A percentile compares a stretch with the other conserved stretches of the same genome.
Conservation (phyloP, 2,329 filamentous ascomycete species). For the Ophiostoma angusticollis region DNA sequence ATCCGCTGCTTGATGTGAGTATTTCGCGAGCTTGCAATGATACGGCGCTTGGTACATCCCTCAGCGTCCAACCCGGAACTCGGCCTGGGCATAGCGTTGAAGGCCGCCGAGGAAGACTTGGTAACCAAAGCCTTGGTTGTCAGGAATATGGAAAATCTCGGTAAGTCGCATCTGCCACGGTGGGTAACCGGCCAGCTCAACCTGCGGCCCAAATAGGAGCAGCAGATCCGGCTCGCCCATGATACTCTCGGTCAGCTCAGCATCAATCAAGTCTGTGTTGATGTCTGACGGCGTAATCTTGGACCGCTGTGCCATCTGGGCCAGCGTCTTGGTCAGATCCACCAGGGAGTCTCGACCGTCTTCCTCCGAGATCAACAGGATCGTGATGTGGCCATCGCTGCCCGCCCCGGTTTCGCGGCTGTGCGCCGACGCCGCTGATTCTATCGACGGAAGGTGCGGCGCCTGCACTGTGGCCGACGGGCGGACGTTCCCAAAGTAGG, state of each 20-base stretch:
- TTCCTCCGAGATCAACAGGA: conserved; percentile 74
- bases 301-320: conserved; percentile 85
- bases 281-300: conserved; percentile 77
- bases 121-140: conserved; percentile 78
- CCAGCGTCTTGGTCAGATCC: conserved; percentile 84
- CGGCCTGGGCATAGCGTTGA: conserved; percentile 71
- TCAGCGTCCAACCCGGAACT: conserved; percentile 71
- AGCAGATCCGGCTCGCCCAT: conserved; percentile 85
- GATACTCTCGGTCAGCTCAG: conserved; percentile 66
- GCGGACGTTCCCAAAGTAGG: conserved; percentile 72
- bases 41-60: too few relatives aligned
- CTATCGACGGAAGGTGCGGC: conserved; percentile 52
- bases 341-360: conserved; percentile 91
- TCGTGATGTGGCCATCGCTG: conserved; percentile 31
- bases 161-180: conserved; percentile 93
- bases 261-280: conserved; percentile 72
- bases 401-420: conserved; percentile 20
- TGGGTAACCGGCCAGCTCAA: conserved; percentile 82
- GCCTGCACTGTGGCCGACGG: conserved; percentile 61
- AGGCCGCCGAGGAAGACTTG: conserved; percentile 82
- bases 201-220: conserved; percentile 70
- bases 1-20: too few relatives aligned
- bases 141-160: conserved; percentile 73
- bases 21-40: too few relatives aligned
- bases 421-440: conserved; percentile 28